phyloP scores from a whole-genome alignment of 331 rosid species.

The Acacia pycnantha region DNA sequence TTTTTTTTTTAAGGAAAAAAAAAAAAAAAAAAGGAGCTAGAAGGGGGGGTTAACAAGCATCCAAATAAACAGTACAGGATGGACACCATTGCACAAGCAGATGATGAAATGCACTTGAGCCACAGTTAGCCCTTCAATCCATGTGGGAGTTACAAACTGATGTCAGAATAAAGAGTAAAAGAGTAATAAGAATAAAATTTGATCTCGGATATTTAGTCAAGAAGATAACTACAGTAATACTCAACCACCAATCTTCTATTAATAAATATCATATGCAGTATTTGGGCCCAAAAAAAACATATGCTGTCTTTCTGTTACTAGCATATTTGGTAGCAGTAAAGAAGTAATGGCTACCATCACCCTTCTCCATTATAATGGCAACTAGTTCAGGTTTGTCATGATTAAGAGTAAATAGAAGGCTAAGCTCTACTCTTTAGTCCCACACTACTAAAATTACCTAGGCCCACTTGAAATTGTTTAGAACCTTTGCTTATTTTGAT shows the following conservation, averaged over 20 bases:
- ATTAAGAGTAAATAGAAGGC: neutral
- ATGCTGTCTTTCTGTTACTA: neutral
- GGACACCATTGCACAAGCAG: neutral
- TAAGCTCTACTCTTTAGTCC: neutral
- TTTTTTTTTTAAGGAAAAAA: no score
- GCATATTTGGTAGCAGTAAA: neutral
- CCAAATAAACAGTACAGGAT: constrained; percentile 21
- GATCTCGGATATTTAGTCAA: neutral
- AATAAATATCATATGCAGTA: no score
- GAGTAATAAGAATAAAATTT: neutral
- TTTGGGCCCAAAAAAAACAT: no score
- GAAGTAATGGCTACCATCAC: neutral
- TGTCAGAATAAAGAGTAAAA: neutral
- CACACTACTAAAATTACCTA: neutral
- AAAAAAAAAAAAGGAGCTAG: neutral
- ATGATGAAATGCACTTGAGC: neutral
- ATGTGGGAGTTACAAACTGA: constrained; percentile 13
- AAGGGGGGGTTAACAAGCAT: neutral
- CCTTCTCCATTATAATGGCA: neutral
- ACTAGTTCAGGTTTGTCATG: neutral
- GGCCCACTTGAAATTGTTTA: neutral
- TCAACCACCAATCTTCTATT: neutral
- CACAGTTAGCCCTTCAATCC: neutral
- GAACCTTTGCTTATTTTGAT: neutral
- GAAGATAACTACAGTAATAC: neutral